Evolutionary conservation across 371 early-diverging fungal species (phyloP).

Genomic region (Nematocida sp.): DNA sequence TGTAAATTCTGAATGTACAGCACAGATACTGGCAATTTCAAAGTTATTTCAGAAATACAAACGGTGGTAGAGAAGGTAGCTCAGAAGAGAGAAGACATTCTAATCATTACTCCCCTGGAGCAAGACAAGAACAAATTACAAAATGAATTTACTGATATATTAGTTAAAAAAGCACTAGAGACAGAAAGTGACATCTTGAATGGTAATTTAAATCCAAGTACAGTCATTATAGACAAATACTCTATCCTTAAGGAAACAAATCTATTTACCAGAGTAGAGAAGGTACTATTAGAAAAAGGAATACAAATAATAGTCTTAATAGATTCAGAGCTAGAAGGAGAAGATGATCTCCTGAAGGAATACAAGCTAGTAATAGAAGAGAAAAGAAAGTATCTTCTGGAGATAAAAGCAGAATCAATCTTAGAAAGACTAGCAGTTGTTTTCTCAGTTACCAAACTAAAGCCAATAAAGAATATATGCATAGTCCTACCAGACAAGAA

Average conservation of each 20-base stretch:
- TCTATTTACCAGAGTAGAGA: conserved; percentile 1
- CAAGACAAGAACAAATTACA: background rate
- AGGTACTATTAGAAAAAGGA: background rate
- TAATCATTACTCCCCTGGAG: conserved; percentile 20
- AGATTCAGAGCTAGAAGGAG: background rate
- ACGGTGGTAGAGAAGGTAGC: background rate
- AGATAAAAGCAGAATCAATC: background rate
- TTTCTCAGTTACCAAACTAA: conserved; percentile 34
- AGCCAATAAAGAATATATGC: conserved; percentile 24
- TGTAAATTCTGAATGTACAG: background rate
- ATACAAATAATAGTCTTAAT: background rate
- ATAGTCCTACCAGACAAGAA: background rate
- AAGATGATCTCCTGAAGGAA: background rate
- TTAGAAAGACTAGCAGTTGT: conserved; percentile 19
- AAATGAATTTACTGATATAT: background rate
- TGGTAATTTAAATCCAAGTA: background rate
- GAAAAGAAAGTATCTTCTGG: background rate
- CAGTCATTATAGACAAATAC: conserved; percentile 13
- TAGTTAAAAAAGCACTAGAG: conserved; percentile 10
- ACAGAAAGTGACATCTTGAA: background rate
- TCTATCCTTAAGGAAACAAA: background rate
- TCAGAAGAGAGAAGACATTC: background rate
- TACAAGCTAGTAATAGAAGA: conserved; percentile 2
- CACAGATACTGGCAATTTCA: background rate
- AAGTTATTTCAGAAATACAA: background rate